phyloP scores from a whole-genome alignment of 345 rosid species.

The Eucalyptus lansdowneana region DNA sequence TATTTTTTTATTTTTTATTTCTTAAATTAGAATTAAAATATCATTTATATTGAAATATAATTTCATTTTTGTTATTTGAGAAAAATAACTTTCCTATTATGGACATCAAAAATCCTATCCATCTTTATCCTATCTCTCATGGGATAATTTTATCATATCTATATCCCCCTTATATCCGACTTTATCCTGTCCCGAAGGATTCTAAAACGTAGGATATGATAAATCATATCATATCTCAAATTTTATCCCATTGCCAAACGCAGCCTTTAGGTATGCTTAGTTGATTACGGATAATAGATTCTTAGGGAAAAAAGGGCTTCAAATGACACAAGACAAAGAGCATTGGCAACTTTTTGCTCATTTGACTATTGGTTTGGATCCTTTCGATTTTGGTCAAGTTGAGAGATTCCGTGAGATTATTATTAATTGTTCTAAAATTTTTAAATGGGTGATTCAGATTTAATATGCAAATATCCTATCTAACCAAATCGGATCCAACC shows the following conservation, averaged over 20 bases:
- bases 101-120: accelerated
- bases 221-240: too few species aligned
- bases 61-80: too few species aligned
- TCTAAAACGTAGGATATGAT: too few species aligned
- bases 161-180: too few species aligned
- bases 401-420: background rate
- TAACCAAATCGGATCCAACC: background rate
- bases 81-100: too few species aligned
- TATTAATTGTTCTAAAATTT: too few species aligned
- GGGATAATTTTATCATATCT: too few species aligned
- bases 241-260: too few species aligned
- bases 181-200: too few species aligned
- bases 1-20: too few species aligned
- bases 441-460: background rate
- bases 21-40: too few species aligned
- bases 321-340: background rate
- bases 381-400: background rate
- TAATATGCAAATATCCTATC: background rate
- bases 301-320: background rate
- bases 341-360: background rate
- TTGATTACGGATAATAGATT: background rate
- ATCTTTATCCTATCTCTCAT: accelerated
- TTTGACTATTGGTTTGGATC: background rate
- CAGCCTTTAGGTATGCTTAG: background rate
- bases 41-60: too few species aligned